Percentiles rank a stretch among this genome's conserved stretches.
phyloP scores from a whole-genome alignment of 148 eudicot species.

The Cornus kousa region DNA sequence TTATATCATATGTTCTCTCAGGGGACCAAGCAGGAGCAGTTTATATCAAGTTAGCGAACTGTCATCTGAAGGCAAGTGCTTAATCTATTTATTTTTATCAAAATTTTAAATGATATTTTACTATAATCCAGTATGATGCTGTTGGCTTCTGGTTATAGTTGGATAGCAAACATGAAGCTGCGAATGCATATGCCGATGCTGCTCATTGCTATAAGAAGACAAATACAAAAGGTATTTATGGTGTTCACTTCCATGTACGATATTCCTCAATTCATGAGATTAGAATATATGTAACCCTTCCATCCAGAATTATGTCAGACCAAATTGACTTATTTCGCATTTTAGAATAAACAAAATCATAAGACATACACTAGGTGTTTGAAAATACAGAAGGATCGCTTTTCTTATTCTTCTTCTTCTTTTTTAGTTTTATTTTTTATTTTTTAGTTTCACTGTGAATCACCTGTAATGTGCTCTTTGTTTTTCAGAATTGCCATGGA shows the following conservation, averaged over 20 bases:
- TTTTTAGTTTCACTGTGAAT: background rate
- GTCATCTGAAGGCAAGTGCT: conserved; percentile 40
- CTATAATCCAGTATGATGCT: conserved; percentile 2
- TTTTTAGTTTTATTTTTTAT: no score
- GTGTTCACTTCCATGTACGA: background rate
- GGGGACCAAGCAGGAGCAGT: conserved; percentile 49
- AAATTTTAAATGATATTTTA: conserved; percentile 1
- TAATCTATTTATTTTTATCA: background rate
- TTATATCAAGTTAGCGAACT: conserved; percentile 40
- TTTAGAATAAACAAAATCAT: background rate
- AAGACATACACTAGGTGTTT: background rate
- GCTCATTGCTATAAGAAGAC: conserved; percentile 52
- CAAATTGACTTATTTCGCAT: background rate
- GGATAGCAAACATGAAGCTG: conserved; percentile 58
- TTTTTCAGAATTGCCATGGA: no score
- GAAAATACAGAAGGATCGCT: background rate
- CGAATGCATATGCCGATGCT: conserved; percentile 42
- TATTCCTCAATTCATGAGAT: background rate
- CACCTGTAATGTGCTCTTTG: background rate
- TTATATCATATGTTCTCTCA: conserved; percentile 14
- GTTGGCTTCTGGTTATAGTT: conserved; percentile 12
- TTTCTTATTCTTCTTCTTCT: background rate
- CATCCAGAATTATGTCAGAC: background rate
- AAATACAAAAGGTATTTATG: conserved; percentile 32
- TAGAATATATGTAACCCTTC: background rate